Base-by-base conservation (phyloP, 2,329 filamentous ascomycete genomes). In the Tolypocladium paradoxum region DNA sequence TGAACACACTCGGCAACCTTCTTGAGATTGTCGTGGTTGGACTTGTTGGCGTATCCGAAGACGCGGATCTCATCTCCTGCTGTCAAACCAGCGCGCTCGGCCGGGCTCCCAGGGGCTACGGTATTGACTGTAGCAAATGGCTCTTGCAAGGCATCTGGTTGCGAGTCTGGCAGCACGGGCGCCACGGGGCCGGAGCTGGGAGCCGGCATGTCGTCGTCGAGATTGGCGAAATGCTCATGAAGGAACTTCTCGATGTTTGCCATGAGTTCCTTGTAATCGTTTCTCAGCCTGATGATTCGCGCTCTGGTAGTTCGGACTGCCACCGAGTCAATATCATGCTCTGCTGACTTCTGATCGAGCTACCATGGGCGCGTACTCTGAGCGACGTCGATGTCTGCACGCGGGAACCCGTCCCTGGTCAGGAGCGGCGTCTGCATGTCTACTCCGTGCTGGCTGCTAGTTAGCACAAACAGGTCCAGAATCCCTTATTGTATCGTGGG, bases 261-360 rank as follows among this genome's bases (percentile, higher is more conserved):
- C 90, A 97, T 96, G 45, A 96, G 73, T 38, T 84, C 83, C 67
- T 95, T 96, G 73, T 96, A 92, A 70, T 99, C 93, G 65, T 96
- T 97, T 58, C 88, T 85, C 38, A 97, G 77, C 60, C 85, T 78
- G 60, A 97, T 93, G 60, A 99, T 96, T 56, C 88, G 84, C 31
- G 91, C 82, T 69, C 93, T 81, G 37, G 91, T 96, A n/a, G 90
- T 96, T 56, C 93, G 88, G 65, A 99, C 89, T 95, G 52, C 46
- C 24, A 20, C 4, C 40, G 48, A 64, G 53, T 53, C 50, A 51
- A 27, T 46, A 48, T n/a, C 22, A 11, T 35, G 27, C 31, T 9
- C 31, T n/a, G 34, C 18, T 6, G n/a, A 16, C 14, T 18, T 24
- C n/a, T 27, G 16, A 40, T 12, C 14, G 34, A 43, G 14, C 16